Percentiles rank a stretch among this genome's conserved stretches.
Conservation (phyloP, 306 rosid species). For the Fagus crenata region DNA sequence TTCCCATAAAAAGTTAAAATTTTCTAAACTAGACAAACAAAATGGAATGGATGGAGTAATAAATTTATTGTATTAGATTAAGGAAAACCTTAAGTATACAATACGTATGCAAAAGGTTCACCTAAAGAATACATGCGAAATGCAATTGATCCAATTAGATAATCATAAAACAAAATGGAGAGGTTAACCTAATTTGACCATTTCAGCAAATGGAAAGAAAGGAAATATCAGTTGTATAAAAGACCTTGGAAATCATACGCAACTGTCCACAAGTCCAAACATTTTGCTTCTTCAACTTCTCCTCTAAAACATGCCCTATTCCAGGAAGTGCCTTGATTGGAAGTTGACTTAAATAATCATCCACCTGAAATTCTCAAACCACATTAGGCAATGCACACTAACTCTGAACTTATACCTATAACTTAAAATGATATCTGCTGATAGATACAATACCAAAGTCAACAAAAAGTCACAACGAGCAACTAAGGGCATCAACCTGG, state of each 20-base stretch:
- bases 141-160: too few relatives aligned
- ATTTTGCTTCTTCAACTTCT: conserved; percentile 70
- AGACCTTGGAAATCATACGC: conserved; percentile 38
- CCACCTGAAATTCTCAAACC: conserved; percentile 54
- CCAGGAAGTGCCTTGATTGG: conserved; percentile 88
- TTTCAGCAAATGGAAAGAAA: conserved; percentile 5
- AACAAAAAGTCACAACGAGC: neutral
- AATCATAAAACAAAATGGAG: too few relatives aligned
- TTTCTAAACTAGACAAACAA: too few relatives aligned
- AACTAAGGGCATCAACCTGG: neutral
- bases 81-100: too few relatives aligned
- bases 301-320: conserved; percentile 72
- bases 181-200: too few relatives aligned
- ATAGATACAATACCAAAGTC: neutral
- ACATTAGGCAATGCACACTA: conserved; percentile 26
- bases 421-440: neutral
- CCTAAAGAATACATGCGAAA: too few relatives aligned
- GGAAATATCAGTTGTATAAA: conserved; percentile 19
- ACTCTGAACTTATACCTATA: neutral
- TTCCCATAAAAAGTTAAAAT: too few relatives aligned
- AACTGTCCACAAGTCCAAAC: conserved; percentile 72
- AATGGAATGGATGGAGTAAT: too few relatives aligned
- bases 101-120: too few relatives aligned
- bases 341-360: conserved; percentile 66
- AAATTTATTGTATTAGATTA: too few relatives aligned